Evolutionary conservation across 2,329 filamentous ascomycete species (phyloP), one percentile per base, ranked within the genome.

Genomic region (Dendryphion nanum): DNA sequence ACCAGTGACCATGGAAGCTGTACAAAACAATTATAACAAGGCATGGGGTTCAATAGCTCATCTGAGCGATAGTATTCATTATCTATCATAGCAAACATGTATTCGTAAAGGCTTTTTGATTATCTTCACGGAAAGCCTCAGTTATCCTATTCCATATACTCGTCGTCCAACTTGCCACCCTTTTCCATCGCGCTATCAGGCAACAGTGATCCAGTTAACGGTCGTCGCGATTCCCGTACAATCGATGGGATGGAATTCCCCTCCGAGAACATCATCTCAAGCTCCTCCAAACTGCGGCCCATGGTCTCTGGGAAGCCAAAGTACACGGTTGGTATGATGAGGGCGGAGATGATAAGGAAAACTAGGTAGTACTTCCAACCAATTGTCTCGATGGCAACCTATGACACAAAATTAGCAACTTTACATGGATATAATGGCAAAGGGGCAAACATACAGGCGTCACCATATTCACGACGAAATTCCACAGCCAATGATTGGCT

Each of bases 351-450:
- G 40, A 65, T 61, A 26, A 73, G 69, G 50, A 71, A 77, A 20
- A 77, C 66, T 19, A 77, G 71, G 55, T 74, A 77, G 57, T 74
- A 76, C 41, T 64, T 57, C 59, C 71, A 79, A 13, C 70, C 71
- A 40, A 82, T 77, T 2, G 60, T 73, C 36, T 68, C 61, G 32
- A 76, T 70, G 7, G 71, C 73, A 6, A 75, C 66, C 31, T 33
- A 21, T 8, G 16, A 20, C 12, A 18, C 17, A 26, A 26, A 10
- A 3, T 26, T 26, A 26, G 23, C n/a, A 8, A n/a, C n/a, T n/a
- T n/a, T 26, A 26, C 2, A 26, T 10, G n/a, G 24, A 13, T 29
- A 10, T n/a, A 26, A 26, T n/a, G n/a, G 10, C 10, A n/a, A 26
- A 26, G n/a, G 23, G 23, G 63, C 12, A 10, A n/a, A 73, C 61